Evolutionary conservation across 208 protist species (phyloP), one percentile per base, ranked within the genome.

Genomic region (Leishmania gerbilli): DNA sequence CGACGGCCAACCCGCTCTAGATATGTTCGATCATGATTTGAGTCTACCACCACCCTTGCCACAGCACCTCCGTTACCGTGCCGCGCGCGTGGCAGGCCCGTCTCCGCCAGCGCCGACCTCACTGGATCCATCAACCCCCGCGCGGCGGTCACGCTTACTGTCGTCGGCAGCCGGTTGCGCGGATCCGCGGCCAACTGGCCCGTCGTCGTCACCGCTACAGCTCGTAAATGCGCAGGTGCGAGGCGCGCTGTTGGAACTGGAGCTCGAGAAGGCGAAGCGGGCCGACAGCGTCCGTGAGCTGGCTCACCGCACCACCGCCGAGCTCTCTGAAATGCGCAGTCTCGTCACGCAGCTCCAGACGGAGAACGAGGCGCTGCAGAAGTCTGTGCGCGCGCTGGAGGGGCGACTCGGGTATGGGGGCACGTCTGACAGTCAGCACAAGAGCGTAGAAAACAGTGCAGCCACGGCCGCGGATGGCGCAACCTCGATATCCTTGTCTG

Each of bases 211-310:
- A n/a, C 72, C 82, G 27, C 77, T 85, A 27, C 77, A 85, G 71
- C 68, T 93, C 31, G 56, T 91, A 17, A 79, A 91, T 55, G 89
- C 87, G 0, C 85, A 93, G 79, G 67, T 95, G 77, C 85, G 90
- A 27, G 92, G 89, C 27, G 86, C 87, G 31, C 37, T 89, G 45
- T 79, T 89, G 45, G 92, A 95, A 78, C 76, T 97, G 40, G 91
- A 95, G 82, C 87, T 95, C 49, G 94, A 96, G 87, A 89, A 90
- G 45, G 81, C 80, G 13, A 88, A 92, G n/a, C 92, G 92, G 71
- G 84, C 80, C 1, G 88, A 93, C 79, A 85, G 84, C 65, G 83
- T 94, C 40, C 89, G 86, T 27, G 90, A 94, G 47, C 71, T 96
- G 72, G 74, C 87, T 24, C 79, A 80, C 67, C 82, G 86, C 45